A percentile compares a stretch with the other conserved stretches of the same genome.
These are phyloP conservation scores for Micractinium conductrix DNA, from an alignment of 139 green algal genomes.

Conservation along the genomic window DNA sequence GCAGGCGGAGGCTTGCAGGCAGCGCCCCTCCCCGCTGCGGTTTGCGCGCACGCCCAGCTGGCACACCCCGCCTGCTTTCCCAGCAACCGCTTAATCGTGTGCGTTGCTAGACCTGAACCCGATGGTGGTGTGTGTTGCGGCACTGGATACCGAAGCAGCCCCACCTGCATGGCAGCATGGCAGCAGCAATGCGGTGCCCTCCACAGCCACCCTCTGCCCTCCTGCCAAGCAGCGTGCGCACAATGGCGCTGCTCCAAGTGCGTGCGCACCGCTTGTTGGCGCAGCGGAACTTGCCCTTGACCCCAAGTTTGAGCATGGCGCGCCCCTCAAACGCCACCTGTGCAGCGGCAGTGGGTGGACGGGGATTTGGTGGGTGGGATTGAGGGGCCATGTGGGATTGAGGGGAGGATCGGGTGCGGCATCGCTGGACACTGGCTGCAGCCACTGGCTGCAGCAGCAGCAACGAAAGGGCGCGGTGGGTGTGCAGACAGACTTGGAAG, in stretches of 20 bases:
- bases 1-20: not conserved
- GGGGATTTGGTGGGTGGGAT: not conserved
- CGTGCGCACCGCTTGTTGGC: not conserved
- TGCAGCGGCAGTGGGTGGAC: not conserved
- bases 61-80: too few relatives aligned
- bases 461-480: not conserved
- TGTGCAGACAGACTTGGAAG: too few relatives aligned
- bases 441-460: not conserved
- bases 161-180: not conserved
- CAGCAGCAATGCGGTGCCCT: not conserved
- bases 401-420: not conserved
- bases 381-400: not conserved
- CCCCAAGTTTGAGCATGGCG: not conserved
- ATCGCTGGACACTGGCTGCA: not conserved
- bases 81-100: too few relatives aligned
- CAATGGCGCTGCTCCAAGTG: conserved; percentile 2
- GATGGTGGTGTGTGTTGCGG: too few relatives aligned
- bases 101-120: too few relatives aligned
- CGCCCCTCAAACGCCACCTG: not conserved
- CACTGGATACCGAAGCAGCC: too few relatives aligned
- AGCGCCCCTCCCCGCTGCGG: not conserved
- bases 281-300: conserved; percentile 7
- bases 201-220: not conserved
- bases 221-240: not conserved
- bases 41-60: not conserved